These are phyloP conservation scores for Setaria viridis DNA, from an alignment of 202 grass and related monocot genomes.

Conservation along the genomic window DNA sequence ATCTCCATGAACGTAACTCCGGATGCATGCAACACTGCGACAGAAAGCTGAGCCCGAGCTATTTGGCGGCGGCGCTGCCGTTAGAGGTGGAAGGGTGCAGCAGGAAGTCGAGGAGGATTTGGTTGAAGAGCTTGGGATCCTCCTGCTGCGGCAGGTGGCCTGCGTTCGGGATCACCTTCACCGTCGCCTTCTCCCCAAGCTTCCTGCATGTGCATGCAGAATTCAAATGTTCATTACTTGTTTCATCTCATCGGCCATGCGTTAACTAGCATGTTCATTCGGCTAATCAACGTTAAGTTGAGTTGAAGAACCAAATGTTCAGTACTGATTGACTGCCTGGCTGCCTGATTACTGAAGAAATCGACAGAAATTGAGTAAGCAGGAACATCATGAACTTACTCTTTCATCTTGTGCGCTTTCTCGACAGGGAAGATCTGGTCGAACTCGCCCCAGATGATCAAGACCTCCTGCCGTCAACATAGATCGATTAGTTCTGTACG, in stretches of 20 bases:
- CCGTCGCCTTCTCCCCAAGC: slow-evolving; percentile 66
- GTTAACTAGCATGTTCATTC: background rate
- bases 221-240: background rate
- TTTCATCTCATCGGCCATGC: background rate
- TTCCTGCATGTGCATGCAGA: slow-evolving; percentile 41
- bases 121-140: slow-evolving; percentile 71
- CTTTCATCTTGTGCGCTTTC: slow-evolving; percentile 66
- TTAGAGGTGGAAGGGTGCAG: slow-evolving; percentile 28
- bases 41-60: background rate
- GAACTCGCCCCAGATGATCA: slow-evolving; percentile 84
- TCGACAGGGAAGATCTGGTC: slow-evolving; percentile 73
- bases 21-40: background rate
- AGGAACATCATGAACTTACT: slow-evolving; percentile 42
- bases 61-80: background rate
- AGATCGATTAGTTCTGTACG: too few relatives aligned
- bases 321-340: background rate
- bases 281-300: background rate
- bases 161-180: slow-evolving; percentile 71
- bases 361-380: background rate
- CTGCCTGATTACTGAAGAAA: background rate
- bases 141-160: slow-evolving; percentile 76
- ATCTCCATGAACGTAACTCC: background rate
- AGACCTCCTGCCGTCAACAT: slow-evolving; percentile 49
- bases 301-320: background rate
- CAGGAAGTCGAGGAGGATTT: slow-evolving; percentile 65